These are phyloP conservation scores for Colletotrichum caudatum DNA, from an alignment of 2,329 filamentous ascomycete genomes.

Conservation along the genomic window DNA sequence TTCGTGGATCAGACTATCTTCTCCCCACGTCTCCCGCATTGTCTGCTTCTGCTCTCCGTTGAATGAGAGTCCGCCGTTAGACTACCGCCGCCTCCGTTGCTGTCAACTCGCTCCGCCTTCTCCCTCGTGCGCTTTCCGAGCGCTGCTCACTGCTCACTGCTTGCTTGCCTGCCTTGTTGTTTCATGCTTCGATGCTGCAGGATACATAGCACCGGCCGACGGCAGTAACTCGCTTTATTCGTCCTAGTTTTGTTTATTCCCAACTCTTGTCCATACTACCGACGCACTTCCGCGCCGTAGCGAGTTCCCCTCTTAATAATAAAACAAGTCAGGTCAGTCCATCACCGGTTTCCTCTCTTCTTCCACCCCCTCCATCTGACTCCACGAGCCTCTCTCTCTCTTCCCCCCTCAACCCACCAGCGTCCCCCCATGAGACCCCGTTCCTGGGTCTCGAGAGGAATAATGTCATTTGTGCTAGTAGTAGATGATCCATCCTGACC, in stretches of 20 bases:
- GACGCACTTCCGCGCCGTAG: constrained; percentile 24
- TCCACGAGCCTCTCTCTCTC: constrained; percentile 40
- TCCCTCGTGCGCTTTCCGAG: constrained; percentile 19
- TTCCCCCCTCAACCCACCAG: constrained; percentile 41
- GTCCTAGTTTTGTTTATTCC: constrained; percentile 38
- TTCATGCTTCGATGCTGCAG: constrained; percentile 43
- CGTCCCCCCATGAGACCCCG: constrained; percentile 51
- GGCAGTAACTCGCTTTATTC: constrained; percentile 34
- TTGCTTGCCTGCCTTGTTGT: constrained; percentile 27
- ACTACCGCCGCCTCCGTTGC: constrained; percentile 20
- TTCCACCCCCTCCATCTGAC: constrained; percentile 43
- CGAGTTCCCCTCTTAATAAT: constrained; percentile 36
- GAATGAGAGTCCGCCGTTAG: constrained; percentile 27
- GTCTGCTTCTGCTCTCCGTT: constrained; percentile 27
- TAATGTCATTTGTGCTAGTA: constrained; percentile 43
- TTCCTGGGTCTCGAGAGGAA: constrained; percentile 50
- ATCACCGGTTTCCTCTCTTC: constrained; percentile 41
- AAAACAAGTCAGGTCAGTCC: constrained; percentile 44
- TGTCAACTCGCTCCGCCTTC: constrained; percentile 22
- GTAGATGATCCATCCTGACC: constrained; percentile 41
- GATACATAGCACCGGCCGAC: constrained; percentile 42
- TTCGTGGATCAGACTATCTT: constrained; percentile 40
- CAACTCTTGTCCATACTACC: constrained; percentile 36
- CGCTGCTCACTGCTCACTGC: constrained; percentile 1
- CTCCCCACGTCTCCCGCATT: constrained; percentile 37